phyloP scores from a whole-genome alignment of 805 yeast species.

The Yarrowia osloensis region DNA sequence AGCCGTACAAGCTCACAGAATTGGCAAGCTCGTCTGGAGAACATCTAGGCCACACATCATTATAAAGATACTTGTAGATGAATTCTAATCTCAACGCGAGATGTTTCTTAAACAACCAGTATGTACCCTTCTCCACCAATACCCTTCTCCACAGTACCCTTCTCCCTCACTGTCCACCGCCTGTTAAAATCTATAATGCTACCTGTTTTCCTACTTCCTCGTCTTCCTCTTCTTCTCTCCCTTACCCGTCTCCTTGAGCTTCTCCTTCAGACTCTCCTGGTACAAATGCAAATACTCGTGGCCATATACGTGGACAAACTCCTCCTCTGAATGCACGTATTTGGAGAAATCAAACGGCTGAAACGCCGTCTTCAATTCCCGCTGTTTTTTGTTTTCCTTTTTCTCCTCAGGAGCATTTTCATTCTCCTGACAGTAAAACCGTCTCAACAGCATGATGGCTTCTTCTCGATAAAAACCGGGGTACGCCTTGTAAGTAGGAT shows the following conservation, averaged over 20 bases:
- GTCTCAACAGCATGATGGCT: slow-evolving; percentile 76
- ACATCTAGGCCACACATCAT: too few species aligned
- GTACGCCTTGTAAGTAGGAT: slow-evolving; percentile 52
- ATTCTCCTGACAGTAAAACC: slow-evolving; percentile 84
- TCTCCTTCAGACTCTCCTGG: slow-evolving; percentile 24
- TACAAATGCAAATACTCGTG: slow-evolving; percentile 40
- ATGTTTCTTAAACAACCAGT: too few species aligned
- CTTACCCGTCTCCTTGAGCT: slow-evolving; percentile 20
- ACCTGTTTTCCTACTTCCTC: neutral
- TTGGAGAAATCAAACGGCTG: slow-evolving; percentile 56
- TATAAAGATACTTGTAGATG: too few species aligned
- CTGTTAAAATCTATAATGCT: neutral
- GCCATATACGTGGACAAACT: slow-evolving; percentile 58
- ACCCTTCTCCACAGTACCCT: too few species aligned
- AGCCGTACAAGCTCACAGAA: too few species aligned
- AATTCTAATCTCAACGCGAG: too few species aligned
- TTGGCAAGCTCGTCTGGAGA: too few species aligned
- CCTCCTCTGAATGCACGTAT: slow-evolving; percentile 51
- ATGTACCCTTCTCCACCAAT: too few species aligned
- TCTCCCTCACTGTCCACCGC: too few species aligned
- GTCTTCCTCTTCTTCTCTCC: slow-evolving; percentile 27
- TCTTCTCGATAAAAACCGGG: slow-evolving; percentile 84
- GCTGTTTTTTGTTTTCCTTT: slow-evolving; percentile 54
- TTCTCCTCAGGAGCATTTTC: slow-evolving; percentile 81
- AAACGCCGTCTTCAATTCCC: slow-evolving; percentile 53